Evolutionary conservation across 306 rosid species (phyloP).

Genomic region (Cercis canadensis): DNA sequence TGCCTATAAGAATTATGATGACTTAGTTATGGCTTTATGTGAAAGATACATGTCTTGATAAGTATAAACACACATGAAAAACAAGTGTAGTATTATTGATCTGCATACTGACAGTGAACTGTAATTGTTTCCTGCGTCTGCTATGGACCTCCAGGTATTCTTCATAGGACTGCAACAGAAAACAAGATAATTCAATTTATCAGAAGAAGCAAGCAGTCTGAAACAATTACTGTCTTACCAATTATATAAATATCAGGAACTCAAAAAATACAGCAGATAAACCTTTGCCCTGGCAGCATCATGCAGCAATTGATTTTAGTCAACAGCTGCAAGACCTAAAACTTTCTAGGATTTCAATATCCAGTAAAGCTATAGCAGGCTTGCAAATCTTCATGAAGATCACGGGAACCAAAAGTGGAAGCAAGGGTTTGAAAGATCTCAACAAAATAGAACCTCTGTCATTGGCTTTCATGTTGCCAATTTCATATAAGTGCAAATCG

Average conservation of each 20-base stretch:
- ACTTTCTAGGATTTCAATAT: neutral
- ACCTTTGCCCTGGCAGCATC: slow-evolving; percentile 10
- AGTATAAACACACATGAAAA: neutral
- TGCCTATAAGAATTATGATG: slow-evolving; percentile 42
- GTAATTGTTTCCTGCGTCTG: slow-evolving; percentile 42
- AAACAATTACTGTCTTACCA: neutral
- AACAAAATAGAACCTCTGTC: neutral
- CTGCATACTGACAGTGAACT: slow-evolving; percentile 37
- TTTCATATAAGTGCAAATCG: slow-evolving; percentile 3
- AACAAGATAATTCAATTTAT: slow-evolving; percentile 1
- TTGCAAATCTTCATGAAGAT: neutral
- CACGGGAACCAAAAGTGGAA: neutral
- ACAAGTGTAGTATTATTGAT: slow-evolving; percentile 21
- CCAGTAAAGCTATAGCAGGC: neutral
- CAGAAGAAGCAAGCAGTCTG: slow-evolving; percentile 8
- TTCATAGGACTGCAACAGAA: slow-evolving; percentile 50
- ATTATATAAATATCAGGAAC: slow-evolving; percentile 8
- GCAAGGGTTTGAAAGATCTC: neutral
- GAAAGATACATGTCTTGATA: slow-evolving; percentile 4
- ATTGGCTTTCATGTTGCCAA: neutral
- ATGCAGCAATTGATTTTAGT: slow-evolving; percentile 15
- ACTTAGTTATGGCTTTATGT: slow-evolving; percentile 26
- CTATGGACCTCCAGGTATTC: slow-evolving; percentile 48
- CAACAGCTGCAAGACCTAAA: slow-evolving; percentile 16
- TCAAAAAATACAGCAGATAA: slow-evolving; percentile 10